These are phyloP conservation scores for Cinchona pubescens DNA, from an alignment of 257 asterid species.

Conservation along the genomic window DNA sequence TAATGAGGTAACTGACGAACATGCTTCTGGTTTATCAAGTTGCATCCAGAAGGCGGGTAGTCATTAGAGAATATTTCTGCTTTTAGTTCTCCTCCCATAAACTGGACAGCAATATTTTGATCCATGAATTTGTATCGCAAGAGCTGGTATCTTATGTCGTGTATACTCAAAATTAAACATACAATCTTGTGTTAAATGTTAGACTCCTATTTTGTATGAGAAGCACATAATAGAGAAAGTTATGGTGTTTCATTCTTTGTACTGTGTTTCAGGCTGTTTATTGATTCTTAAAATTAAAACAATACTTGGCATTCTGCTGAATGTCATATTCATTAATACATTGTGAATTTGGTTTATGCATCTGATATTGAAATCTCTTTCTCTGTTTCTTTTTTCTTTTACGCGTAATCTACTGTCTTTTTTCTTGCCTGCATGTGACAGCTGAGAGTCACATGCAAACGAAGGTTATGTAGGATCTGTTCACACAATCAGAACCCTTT, in stretches of 20 bases:
- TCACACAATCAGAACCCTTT: conserved; percentile 1
- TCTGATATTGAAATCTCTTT: background rate
- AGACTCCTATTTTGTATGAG: background rate
- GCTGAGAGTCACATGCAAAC: conserved; percentile 13
- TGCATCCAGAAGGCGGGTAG: conserved; percentile 7
- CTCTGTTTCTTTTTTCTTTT: background rate
- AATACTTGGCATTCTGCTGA: background rate
- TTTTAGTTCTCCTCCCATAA: background rate
- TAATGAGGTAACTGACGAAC: conserved; percentile 23
- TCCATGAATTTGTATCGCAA: conserved; percentile 8
- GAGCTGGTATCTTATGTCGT: background rate
- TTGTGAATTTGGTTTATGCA: background rate
- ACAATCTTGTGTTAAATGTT: background rate
- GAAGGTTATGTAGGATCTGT: conserved; percentile 3
- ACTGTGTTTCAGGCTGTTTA: background rate
- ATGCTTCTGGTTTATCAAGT: conserved; percentile 17
- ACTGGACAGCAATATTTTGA: background rate
- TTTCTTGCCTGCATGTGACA: conserved; percentile 3
- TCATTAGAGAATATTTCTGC: background rate
- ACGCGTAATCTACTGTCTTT: background rate
- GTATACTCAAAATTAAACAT: background rate
- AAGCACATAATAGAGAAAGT: background rate
- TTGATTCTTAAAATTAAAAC: background rate
- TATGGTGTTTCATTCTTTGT: background rate
- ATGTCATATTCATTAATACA: background rate